A percentile compares a stretch with the other conserved stretches of the same genome.
These are phyloP conservation scores for Ophiostoma pallidulum DNA, from an alignment of 2,329 filamentous ascomycete species.

Conservation along the genomic window DNA sequence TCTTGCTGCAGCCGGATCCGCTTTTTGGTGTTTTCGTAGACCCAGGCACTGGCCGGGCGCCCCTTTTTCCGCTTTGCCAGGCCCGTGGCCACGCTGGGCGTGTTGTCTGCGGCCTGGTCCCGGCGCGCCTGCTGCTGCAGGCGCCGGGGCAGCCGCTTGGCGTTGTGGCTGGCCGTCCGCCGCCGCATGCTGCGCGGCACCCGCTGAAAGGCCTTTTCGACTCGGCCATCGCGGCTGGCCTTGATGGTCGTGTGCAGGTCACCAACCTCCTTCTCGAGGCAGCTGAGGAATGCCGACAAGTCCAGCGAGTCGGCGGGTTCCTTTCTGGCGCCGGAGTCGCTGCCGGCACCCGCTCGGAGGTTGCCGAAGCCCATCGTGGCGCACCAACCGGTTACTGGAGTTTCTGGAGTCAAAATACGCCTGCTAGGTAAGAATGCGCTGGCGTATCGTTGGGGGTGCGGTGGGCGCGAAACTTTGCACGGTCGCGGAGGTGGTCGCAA, in stretches of 20 bases:
- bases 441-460: too few species aligned
- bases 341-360: too few species aligned
- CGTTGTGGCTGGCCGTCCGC: conserved; percentile 90
- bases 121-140: conserved; percentile 57
- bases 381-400: too few species aligned
- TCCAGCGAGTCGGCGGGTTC: conserved; percentile 65
- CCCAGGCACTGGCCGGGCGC: conserved; percentile 13
- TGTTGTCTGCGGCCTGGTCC: conserved; percentile 80
- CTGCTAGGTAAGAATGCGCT: too few species aligned
- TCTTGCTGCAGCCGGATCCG: conserved; percentile 18
- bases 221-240: conserved; percentile 51
- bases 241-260: conserved; percentile 79
- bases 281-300: conserved; percentile 71
- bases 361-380: too few species aligned
- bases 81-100: conserved; percentile 26
- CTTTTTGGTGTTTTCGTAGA: conserved; percentile 23
- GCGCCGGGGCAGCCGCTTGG: conserved; percentile 74
- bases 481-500: too few species aligned
- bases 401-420: too few species aligned
- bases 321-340: not conserved
- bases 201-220: conserved; percentile 60
- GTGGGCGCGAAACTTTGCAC: too few species aligned
- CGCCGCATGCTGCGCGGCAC: conserved; percentile 77
- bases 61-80: conserved; percentile 46
- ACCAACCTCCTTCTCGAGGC: conserved; percentile 81